These are phyloP conservation scores for Glycine tomentella DNA, from an alignment of 306 rosid genomes.

Conservation along the genomic window DNA sequence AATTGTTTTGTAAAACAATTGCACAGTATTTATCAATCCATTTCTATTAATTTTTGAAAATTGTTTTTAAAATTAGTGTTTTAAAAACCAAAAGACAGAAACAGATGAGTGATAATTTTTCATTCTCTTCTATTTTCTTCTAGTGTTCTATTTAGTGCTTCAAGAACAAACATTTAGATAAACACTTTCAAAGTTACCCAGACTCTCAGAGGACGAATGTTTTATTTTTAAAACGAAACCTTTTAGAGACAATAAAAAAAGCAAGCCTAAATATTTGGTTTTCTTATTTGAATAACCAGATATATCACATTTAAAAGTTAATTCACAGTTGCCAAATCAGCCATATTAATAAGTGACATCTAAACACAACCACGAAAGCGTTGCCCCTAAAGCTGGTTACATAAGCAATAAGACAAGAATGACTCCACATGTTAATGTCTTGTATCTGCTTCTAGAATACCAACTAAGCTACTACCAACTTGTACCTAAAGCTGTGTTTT, in stretches of 20 bases:
- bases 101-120: too few species aligned
- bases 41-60: too few species aligned
- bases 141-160: too few species aligned
- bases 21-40: too few species aligned
- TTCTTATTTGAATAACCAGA: conserved; percentile 15
- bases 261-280: background rate
- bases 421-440: conserved; percentile 34
- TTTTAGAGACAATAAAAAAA: too few species aligned
- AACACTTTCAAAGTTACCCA: too few species aligned
- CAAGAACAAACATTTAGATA: too few species aligned
- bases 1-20: too few species aligned
- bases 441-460: conserved; percentile 15
- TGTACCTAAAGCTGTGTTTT: conserved; percentile 30
- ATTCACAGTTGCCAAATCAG: conserved; percentile 21
- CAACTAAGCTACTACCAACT: conserved; percentile 10
- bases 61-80: too few species aligned
- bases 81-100: background rate
- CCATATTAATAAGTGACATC: background rate
- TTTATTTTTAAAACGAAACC: too few species aligned
- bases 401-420: conserved; percentile 7
- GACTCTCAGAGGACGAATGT: too few species aligned
- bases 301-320: background rate
- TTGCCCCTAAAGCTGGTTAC: conserved; percentile 14
- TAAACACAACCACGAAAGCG: conserved; percentile 26
- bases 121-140: too few species aligned